Percentiles rank a stretch among this genome's conserved stretches.
These are phyloP conservation scores for Pseudogymnoascus sp. DNA, from an alignment of 2,329 filamentous ascomycete genomes.

Conservation along the genomic window DNA sequence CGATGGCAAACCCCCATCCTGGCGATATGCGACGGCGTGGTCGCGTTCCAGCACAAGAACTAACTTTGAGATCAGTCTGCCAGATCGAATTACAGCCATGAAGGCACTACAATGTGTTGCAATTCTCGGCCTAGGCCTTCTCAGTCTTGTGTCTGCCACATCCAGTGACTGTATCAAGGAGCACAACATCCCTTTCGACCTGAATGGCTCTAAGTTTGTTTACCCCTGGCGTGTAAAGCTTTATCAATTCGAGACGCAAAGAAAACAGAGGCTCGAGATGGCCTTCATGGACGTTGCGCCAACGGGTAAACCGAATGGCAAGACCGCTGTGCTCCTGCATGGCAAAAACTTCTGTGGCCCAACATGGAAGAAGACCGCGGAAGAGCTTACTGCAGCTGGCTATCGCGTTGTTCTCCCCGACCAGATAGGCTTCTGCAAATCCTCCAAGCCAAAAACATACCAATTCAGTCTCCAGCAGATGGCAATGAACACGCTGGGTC, in stretches of 20 bases:
- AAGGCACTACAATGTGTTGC: background rate
- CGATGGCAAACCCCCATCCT: background rate
- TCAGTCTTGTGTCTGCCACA: background rate
- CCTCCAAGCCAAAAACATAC: constrained; percentile 41
- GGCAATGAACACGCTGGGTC: constrained; percentile 40
- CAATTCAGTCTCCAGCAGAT: constrained; percentile 46
- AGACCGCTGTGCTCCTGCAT: constrained; percentile 37
- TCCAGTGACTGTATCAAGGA: constrained; percentile 23
- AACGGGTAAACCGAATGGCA: constrained; percentile 24
- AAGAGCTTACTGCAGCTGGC: constrained; percentile 33
- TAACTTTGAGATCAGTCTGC: background rate
- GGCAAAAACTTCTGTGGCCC: constrained; percentile 49
- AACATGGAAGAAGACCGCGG: constrained; percentile 43
- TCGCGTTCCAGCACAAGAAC: background rate
- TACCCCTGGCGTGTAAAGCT: constrained; percentile 44
- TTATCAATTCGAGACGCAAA: constrained; percentile 40
- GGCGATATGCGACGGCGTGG: too few relatives aligned
- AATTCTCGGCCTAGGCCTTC: background rate
- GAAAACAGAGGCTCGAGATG: constrained; percentile 40
- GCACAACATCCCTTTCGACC: background rate
- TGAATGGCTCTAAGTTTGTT: background rate
- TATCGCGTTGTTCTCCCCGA: constrained; percentile 46
- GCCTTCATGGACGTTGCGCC: constrained; percentile 46
- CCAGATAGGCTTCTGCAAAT: constrained; percentile 50
- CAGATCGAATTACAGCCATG: background rate